A percentile compares a stretch with the other conserved stretches of the same genome.
Evolutionary conservation across 768 basidiomycete species (phyloP).

Genomic region (Collybiopsis luxurians): DNA sequence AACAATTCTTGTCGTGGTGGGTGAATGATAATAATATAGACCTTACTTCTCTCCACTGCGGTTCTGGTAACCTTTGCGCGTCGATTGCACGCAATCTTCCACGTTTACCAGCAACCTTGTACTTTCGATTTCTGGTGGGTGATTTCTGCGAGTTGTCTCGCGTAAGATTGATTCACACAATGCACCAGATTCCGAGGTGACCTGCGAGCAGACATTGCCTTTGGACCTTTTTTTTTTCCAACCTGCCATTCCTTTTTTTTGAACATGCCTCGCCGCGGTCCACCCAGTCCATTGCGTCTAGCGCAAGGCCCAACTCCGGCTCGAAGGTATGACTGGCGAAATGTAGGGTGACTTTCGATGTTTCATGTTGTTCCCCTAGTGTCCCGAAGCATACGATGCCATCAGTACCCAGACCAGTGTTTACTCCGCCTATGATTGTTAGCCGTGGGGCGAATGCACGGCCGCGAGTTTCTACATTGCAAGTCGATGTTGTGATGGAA

Average conservation of each 20-base stretch:
- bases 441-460: conserved; percentile 18
- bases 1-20: conserved; percentile 10
- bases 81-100: not conserved
- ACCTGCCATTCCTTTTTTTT: not conserved
- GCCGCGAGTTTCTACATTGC: conserved; percentile 14
- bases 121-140: not conserved
- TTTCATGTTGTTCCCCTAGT: conserved; percentile 21
- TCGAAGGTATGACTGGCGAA: conserved; percentile 42
- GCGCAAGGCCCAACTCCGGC: conserved; percentile 58
- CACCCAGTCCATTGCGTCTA: conserved; percentile 65
- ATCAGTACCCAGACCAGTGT: conserved; percentile 56
- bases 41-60: conserved; percentile 2
- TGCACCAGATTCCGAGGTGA: not conserved
- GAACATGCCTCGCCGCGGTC: conserved; percentile 59
- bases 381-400: conserved; percentile 65
- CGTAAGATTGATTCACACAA: too few relatives aligned
- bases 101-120: not conserved
- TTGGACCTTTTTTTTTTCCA: not conserved
- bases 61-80: conserved; percentile 2
- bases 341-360: conserved; percentile 4
- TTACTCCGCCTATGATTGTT: conserved; percentile 30
- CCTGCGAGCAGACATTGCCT: not conserved
- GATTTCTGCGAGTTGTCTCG: too few relatives aligned
- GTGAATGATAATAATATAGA: conserved; percentile 6
- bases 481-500: conserved; percentile 22